Evolutionary conservation across 2,329 filamentous ascomycete species (phyloP).

Genomic region (Orbilia quercus): DNA sequence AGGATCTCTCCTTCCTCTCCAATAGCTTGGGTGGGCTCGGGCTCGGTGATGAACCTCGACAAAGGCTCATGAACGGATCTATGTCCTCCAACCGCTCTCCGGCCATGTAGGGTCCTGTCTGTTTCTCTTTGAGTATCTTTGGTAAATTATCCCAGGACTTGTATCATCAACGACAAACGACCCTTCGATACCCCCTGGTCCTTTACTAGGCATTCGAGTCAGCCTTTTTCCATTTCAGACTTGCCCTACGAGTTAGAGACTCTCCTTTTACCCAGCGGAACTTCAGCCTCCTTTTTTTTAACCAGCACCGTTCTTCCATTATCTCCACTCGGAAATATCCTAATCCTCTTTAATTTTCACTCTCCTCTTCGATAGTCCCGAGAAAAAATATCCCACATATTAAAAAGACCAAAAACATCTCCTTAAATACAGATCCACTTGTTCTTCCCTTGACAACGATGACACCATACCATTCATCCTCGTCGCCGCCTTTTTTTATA

Average conservation of each 20-base stretch:
- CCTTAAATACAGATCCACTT: slow-evolving; percentile 1
- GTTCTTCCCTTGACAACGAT: not conserved
- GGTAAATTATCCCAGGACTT: no score
- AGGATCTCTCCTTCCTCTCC: slow-evolving; percentile 54
- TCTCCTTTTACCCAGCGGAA: not conserved
- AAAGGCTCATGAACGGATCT: slow-evolving; percentile 52
- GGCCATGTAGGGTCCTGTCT: slow-evolving; percentile 43
- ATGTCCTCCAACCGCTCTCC: slow-evolving; percentile 49
- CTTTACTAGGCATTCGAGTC: not conserved
- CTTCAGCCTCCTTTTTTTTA: slow-evolving; percentile 10
- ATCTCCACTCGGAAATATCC: slow-evolving; percentile 39
- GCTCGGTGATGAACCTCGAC: slow-evolving; percentile 48
- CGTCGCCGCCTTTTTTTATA: not conserved
- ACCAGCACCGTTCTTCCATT: slow-evolving; percentile 31
- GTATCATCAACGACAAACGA: no score
- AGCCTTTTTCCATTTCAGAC: not conserved
- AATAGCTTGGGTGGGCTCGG: slow-evolving; percentile 47
- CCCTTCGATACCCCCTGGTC: not conserved
- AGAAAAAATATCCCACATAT: slow-evolving; percentile 5
- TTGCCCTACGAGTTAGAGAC: slow-evolving; percentile 1
- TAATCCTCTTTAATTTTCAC: slow-evolving; percentile 13
- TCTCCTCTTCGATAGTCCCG: slow-evolving; percentile 20
- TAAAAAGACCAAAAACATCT: slow-evolving; percentile 39
- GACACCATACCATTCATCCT: not conserved
- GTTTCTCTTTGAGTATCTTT: not conserved